Percentiles rank a stretch among this genome's conserved stretches.
These are phyloP conservation scores for Musa itinerans DNA, from an alignment of 176 grass and related monocot species.

Conservation along the genomic window DNA sequence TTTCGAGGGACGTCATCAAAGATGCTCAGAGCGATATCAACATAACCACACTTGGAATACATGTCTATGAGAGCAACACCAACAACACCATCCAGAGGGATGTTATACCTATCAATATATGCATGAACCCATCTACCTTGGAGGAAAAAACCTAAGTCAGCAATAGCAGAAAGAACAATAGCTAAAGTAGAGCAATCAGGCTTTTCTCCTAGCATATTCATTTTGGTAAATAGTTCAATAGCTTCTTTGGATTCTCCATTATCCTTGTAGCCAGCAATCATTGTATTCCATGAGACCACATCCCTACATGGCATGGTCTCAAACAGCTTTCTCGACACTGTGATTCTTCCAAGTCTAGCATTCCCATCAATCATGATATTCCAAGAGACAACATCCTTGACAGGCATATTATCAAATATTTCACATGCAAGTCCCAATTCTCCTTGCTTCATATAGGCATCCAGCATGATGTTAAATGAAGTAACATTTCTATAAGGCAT, in stretches of 20 bases:
- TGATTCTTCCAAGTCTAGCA: constrained; percentile 10
- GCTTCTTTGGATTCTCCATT: constrained; percentile 13
- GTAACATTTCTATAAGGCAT: constrained; percentile 20
- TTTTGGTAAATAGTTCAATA: constrained; percentile 6
- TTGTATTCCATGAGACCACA: constrained; percentile 20
- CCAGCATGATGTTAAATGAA: constrained; percentile 17
- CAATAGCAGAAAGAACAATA: constrained; percentile 23
- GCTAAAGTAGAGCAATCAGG: constrained; percentile 17
- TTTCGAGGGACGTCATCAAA: constrained; percentile 3
- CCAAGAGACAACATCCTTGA: constrained; percentile 17
- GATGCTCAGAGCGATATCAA: constrained; percentile 9
- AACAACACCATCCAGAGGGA: constrained; percentile 4
- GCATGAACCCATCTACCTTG: constrained; percentile 24
- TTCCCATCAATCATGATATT: constrained; percentile 18
- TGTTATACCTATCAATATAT: constrained; percentile 4
- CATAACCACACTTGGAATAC: constrained; percentile 25
- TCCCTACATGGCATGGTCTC: constrained; percentile 13
- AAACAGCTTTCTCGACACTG: constrained; percentile 9
- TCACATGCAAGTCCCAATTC: constrained; percentile 1
- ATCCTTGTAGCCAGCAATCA: constrained; percentile 17
- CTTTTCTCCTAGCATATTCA: constrained; percentile 3
- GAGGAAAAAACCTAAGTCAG: constrained; percentile 16
- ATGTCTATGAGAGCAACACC: constrained; percentile 26
- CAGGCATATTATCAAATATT: constrained; percentile 17
- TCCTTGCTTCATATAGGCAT: constrained; percentile 14